A percentile compares a stretch with the other conserved stretches of the same genome.
Conservation (phyloP, 148 eudicot species). For the Arctostaphylos glauca region DNA sequence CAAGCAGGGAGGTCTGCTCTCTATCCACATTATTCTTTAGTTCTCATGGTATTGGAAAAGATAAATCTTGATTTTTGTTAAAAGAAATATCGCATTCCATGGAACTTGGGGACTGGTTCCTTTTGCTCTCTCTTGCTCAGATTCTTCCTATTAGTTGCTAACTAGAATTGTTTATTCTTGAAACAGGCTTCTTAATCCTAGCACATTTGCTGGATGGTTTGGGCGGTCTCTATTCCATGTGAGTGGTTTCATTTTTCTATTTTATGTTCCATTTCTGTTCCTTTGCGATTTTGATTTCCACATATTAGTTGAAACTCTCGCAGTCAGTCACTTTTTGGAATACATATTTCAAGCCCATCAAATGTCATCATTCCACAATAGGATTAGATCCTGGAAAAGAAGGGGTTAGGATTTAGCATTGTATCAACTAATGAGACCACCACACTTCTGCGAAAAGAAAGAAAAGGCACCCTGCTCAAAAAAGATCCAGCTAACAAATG, state of each 20-base stretch:
- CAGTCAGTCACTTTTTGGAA: neutral
- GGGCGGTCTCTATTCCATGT: slow-evolving; percentile 96
- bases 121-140: slow-evolving; percentile 12
- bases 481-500: neutral
- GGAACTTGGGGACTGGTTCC: neutral
- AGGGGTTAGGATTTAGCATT: neutral
- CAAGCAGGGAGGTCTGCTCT: slow-evolving; percentile 79
- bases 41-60: neutral
- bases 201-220: slow-evolving; percentile 99
- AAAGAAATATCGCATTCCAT: neutral
- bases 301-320: neutral
- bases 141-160: slow-evolving; percentile 12
- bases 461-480: neutral
- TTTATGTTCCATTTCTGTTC: neutral
- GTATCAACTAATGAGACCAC: neutral
- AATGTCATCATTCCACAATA: neutral
- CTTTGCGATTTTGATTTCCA: neutral
- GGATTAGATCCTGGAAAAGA: slow-evolving; percentile 8
- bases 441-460: neutral
- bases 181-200: slow-evolving; percentile 87
- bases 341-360: neutral
- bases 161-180: slow-evolving; percentile 24
- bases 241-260: slow-evolving; percentile 24
- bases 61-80: neutral
- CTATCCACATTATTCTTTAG: neutral